Conservation (phyloP, 768 basidiomycete genomes). For the Naganishia randhawae region DNA sequence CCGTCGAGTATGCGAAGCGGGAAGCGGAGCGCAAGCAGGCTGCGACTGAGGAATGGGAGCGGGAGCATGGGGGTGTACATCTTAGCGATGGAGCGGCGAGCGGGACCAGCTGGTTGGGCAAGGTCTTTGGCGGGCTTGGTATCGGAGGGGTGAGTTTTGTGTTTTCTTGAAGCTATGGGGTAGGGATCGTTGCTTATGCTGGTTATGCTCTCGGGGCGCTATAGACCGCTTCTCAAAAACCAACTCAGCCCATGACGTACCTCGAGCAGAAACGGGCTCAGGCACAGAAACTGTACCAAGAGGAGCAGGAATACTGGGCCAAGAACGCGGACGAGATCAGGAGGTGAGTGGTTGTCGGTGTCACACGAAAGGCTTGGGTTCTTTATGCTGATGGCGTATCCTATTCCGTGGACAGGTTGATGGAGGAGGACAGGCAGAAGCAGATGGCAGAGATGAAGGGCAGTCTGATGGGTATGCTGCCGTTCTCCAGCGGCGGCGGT, state of each 20-base stretch:
- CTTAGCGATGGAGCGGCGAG: conserved; percentile 35
- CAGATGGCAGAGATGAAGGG: conserved; percentile 51
- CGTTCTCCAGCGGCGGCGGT: not conserved
- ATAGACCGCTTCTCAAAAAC: conserved; percentile 39
- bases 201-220: not conserved
- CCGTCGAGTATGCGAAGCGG: conserved; percentile 79
- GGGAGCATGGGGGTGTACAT: conserved; percentile 45
- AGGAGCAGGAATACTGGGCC: conserved; percentile 50
- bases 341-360: conserved; percentile 35
- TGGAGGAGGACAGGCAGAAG: conserved; percentile 50
- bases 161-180: too few relatives aligned
- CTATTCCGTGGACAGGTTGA: conserved; percentile 35
- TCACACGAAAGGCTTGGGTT: too few relatives aligned
- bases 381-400: not conserved
- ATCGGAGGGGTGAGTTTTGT: conserved; percentile 42
- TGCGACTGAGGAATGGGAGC: conserved; percentile 77
- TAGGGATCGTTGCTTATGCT: not conserved
- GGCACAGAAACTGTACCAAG: conserved; percentile 47
- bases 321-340: conserved; percentile 50
- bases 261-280: conserved; percentile 49
- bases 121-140: conserved; percentile 44
- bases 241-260: conserved; percentile 49
- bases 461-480: conserved; percentile 35
- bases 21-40: conserved; percentile 76
- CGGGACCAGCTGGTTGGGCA: conserved; percentile 40